These are phyloP conservation scores for Aspergillus sp. DNA, from an alignment of 2,329 filamentous ascomycete genomes.

Conservation along the genomic window DNA sequence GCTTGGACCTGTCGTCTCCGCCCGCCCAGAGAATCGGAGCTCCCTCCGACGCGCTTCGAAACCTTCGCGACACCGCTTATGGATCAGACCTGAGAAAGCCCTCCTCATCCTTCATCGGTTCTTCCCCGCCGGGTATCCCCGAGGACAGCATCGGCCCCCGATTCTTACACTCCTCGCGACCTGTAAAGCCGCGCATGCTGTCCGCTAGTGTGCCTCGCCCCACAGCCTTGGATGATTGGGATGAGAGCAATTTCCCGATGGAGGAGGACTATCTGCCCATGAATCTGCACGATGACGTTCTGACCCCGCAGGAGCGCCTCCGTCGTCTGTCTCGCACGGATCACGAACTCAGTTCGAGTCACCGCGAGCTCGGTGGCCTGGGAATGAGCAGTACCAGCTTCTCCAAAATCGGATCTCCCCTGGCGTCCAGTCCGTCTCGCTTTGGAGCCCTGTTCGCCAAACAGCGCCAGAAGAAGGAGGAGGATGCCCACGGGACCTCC, in stretches of 20 bases:
- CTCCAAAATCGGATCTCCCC: slow-evolving; percentile 54
- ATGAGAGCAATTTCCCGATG: slow-evolving; percentile 67
- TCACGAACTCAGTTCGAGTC: slow-evolving; percentile 47
- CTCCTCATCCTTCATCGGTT: slow-evolving; percentile 45
- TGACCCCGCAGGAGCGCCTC: slow-evolving; percentile 61
- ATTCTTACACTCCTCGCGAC: slow-evolving; percentile 65
- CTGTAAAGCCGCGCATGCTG: slow-evolving; percentile 55
- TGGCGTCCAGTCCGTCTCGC: slow-evolving; percentile 59
- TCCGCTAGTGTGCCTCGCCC: slow-evolving; percentile 60
- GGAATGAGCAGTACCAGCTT: slow-evolving; percentile 49
- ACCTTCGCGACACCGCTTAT: slow-evolving; percentile 64
- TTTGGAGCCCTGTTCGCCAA: slow-evolving; percentile 60
- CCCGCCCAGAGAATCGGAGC: slow-evolving; percentile 67
- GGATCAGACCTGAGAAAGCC: slow-evolving; percentile 68
- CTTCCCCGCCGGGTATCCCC: slow-evolving; percentile 59
- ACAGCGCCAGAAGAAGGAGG: slow-evolving; percentile 51
- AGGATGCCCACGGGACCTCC: slow-evolving; percentile 46
- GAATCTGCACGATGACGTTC: slow-evolving; percentile 60
- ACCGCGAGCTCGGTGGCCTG: slow-evolving; percentile 50
- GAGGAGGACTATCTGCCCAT: slow-evolving; percentile 87
- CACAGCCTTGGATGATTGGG: slow-evolving; percentile 55
- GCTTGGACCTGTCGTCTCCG: slow-evolving; percentile 69
- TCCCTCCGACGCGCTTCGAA: slow-evolving; percentile 61
- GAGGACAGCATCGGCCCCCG: slow-evolving; percentile 66
- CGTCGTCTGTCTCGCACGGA: slow-evolving; percentile 59